phyloP scores from a whole-genome alignment of 805 yeast species.

The Yamadazyma kitorensis region DNA sequence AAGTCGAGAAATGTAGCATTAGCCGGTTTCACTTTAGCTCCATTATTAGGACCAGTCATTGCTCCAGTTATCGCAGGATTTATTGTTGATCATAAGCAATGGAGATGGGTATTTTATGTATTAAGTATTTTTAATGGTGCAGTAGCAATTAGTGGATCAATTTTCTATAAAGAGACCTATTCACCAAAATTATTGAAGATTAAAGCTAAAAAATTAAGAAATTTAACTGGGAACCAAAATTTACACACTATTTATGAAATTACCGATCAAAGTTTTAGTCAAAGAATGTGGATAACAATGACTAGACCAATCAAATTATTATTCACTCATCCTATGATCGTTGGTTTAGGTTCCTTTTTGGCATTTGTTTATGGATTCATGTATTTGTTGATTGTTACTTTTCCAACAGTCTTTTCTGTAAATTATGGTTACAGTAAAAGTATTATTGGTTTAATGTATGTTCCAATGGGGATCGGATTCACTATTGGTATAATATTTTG shows the following conservation, averaged over 20 bases:
- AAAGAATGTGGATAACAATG: slow-evolving; percentile 44
- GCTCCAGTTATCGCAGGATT: slow-evolving; percentile 62
- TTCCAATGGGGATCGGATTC: slow-evolving; percentile 57
- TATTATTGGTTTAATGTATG: slow-evolving; percentile 55
- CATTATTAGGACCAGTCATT: slow-evolving; percentile 67
- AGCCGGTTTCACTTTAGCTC: slow-evolving; percentile 54
- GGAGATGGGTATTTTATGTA: slow-evolving; percentile 71
- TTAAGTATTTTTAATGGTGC: slow-evolving; percentile 57
- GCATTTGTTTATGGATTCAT: slow-evolving; percentile 67
- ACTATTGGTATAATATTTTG: slow-evolving; percentile 48
- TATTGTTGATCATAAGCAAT: slow-evolving; percentile 46
- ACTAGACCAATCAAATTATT: slow-evolving; percentile 55
- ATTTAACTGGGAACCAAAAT: slow-evolving; percentile 52
- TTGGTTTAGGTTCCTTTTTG: slow-evolving; percentile 60
- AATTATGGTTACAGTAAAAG: slow-evolving; percentile 48
- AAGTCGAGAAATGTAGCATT: slow-evolving; percentile 52
- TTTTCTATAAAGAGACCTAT: slow-evolving; percentile 56
- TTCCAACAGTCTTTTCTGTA: slow-evolving; percentile 50
- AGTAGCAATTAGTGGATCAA: slow-evolving; percentile 43
- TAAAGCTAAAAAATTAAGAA: slow-evolving; percentile 48
- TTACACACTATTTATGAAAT: slow-evolving; percentile 61
- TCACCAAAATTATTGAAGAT: slow-evolving; percentile 49
- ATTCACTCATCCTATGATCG: slow-evolving; percentile 58
- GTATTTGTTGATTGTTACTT: slow-evolving; percentile 60
- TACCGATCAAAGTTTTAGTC: slow-evolving; percentile 31